phyloP scores from a whole-genome alignment of 2,329 filamentous ascomycete genomes.

The Didymella pomorum region DNA sequence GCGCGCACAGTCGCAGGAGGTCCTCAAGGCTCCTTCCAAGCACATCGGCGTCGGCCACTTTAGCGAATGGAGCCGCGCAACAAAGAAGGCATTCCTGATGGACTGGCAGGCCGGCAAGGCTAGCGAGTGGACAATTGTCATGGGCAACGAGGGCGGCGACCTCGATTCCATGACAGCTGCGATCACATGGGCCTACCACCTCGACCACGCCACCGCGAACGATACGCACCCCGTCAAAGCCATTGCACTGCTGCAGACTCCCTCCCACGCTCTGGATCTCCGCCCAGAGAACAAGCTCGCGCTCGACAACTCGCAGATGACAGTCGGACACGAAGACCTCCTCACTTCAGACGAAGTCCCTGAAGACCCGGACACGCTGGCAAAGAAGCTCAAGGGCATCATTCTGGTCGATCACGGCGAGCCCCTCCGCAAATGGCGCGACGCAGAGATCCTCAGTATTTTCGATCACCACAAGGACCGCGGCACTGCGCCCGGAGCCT shows the following conservation, averaged over 20 bases:
- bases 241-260: conserved; percentile 58
- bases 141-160: conserved; percentile 58
- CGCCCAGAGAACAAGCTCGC: conserved; percentile 59
- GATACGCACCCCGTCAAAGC: conserved; percentile 55
- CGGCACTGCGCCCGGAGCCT: conserved; percentile 53
- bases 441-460: conserved; percentile 56
- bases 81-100: conserved; percentile 57
- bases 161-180: conserved; percentile 57
- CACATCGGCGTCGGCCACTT: conserved; percentile 56
- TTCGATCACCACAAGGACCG: conserved; percentile 58
- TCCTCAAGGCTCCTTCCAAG: conserved; percentile 26
- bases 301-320: conserved; percentile 57
- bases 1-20: conserved; percentile 28
- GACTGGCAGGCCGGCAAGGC: conserved; percentile 57
- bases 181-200: conserved; percentile 59
- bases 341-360: conserved; percentile 59
- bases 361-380: conserved; percentile 56
- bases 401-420: conserved; percentile 56
- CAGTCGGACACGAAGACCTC: conserved; percentile 56
- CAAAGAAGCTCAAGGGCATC: conserved; percentile 55
- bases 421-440: conserved; percentile 55
- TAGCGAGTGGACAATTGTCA: conserved; percentile 57
- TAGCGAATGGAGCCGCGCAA: conserved; percentile 58
- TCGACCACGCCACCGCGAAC: conserved; percentile 55
- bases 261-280: conserved; percentile 57